phyloP scores from a whole-genome alignment of 1,284 basidiomycete species.

The Tilletia indica region DNA sequence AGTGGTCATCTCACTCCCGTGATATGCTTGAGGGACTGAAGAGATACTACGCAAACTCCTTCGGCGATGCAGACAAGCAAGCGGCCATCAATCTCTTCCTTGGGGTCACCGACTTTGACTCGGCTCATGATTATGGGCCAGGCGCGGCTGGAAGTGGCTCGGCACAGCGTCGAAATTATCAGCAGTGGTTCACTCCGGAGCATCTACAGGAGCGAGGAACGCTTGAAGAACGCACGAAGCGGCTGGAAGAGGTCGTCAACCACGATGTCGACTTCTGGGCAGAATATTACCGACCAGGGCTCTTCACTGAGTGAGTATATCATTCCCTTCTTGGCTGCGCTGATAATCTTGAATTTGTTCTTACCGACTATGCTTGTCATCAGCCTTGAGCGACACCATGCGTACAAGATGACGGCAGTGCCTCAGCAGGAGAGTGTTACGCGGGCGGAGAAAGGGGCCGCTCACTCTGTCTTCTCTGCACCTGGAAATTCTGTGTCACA shows the following conservation, averaged over 20 bases:
- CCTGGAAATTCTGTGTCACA: neutral
- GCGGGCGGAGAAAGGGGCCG: neutral
- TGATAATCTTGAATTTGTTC: neutral
- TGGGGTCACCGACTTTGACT: slow-evolving; percentile 63
- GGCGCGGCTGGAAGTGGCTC: neutral
- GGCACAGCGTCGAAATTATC: slow-evolving; percentile 29
- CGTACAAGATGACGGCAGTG: slow-evolving; percentile 55
- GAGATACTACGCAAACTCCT: slow-evolving; percentile 91
- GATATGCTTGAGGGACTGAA: slow-evolving; percentile 96
- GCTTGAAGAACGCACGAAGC: slow-evolving; percentile 30
- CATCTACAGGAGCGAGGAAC: slow-evolving; percentile 31
- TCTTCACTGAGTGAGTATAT: slow-evolving; percentile 46
- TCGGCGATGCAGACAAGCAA: slow-evolving; percentile 89
- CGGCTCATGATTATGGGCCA: neutral
- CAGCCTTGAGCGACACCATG: slow-evolving; percentile 50
- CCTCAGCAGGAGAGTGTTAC: slow-evolving; percentile 29
- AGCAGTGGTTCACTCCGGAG: slow-evolving; percentile 40
- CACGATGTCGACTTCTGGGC: slow-evolving; percentile 50
- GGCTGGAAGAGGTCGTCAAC: slow-evolving; percentile 42
- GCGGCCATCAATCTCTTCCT: slow-evolving; percentile 95
- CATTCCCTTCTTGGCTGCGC: neutral
- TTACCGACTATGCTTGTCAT: neutral
- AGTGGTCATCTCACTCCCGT: slow-evolving; percentile 96
- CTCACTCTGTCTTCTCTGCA: slow-evolving; percentile 8
- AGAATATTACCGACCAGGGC: slow-evolving; percentile 52